Evolutionary conservation across 2,329 filamentous ascomycete genomes (phyloP).

Genomic region (Aspergillus quadricinctus): DNA sequence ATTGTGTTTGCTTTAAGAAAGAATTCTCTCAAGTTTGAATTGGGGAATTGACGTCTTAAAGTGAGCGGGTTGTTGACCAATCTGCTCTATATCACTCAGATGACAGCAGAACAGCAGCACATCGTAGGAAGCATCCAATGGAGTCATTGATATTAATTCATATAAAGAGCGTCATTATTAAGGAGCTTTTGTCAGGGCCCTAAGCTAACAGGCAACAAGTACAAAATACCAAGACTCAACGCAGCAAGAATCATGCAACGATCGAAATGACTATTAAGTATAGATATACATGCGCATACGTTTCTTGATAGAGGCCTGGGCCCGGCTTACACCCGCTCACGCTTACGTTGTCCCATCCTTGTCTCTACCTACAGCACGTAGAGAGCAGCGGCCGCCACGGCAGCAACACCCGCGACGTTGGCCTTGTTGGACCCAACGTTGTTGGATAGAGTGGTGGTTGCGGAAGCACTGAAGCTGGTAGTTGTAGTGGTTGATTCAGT

Average conservation of each 20-base stretch:
- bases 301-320: background rate
- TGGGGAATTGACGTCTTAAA: too few relatives aligned
- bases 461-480: background rate
- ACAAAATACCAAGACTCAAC: background rate
- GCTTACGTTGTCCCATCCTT: background rate
- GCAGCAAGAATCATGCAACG: background rate
- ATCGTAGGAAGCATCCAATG: background rate
- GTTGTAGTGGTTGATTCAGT: background rate
- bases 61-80: too few relatives aligned
- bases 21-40: too few relatives aligned
- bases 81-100: background rate
- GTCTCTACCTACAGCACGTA: slow-evolving; percentile 20
- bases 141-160: background rate
- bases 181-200: background rate
- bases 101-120: background rate
- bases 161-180: background rate
- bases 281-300: background rate
- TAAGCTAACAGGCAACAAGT: background rate
- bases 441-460: slow-evolving; percentile 2
- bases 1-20: too few relatives aligned
- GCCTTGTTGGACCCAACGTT: slow-evolving; percentile 15
- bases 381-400: slow-evolving; percentile 20
- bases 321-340: background rate
- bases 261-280: background rate
- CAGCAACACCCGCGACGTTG: slow-evolving; percentile 23